Evolutionary conservation across 2,329 filamentous ascomycete species (phyloP).

Genomic region (Xylariaceae sp.): DNA sequence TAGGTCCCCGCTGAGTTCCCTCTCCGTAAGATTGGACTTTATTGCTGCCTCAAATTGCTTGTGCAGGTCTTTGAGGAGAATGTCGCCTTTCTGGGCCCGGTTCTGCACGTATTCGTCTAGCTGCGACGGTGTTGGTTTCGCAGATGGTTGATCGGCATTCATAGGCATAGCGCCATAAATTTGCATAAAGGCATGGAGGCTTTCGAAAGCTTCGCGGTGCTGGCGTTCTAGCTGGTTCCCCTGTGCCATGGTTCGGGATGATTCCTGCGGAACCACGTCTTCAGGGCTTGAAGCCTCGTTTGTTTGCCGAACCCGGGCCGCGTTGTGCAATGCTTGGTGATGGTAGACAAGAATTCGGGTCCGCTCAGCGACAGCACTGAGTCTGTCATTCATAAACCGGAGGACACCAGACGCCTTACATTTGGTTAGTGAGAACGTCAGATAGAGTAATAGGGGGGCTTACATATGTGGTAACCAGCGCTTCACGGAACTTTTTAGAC

Average conservation of each 20-base stretch:
- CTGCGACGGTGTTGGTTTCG: constrained; percentile 13
- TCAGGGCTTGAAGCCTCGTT: background rate
- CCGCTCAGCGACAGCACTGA: constrained; percentile 13
- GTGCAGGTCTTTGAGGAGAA: constrained; percentile 27
- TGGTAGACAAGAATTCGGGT: constrained; percentile 17
- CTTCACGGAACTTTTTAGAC: constrained; percentile 6
- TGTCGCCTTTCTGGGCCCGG: constrained; percentile 28
- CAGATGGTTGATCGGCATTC: constrained; percentile 10
- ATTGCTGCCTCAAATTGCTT: constrained; percentile 26
- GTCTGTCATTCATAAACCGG: constrained; percentile 18
- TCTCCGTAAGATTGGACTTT: constrained; percentile 26
- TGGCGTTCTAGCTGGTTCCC: constrained; percentile 1
- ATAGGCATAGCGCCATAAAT: constrained; percentile 25
- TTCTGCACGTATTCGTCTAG: constrained; percentile 26
- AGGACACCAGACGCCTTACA: constrained; percentile 14
- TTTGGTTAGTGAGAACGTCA: constrained; percentile 5
- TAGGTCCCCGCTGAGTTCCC: constrained; percentile 24
- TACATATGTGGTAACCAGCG: constrained; percentile 19
- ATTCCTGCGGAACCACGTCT: background rate
- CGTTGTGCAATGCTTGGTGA: constrained; percentile 13
- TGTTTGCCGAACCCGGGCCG: constrained; percentile 1
- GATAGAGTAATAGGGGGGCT: background rate
- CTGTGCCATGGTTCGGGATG: background rate
- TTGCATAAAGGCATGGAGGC: constrained; percentile 25
- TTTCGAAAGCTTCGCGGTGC: constrained; percentile 15